Percentiles rank a stretch among this genome's conserved stretches.
phyloP scores from a whole-genome alignment of 1,139 yeast genomes.

The Debaryomyces subglobosus region DNA sequence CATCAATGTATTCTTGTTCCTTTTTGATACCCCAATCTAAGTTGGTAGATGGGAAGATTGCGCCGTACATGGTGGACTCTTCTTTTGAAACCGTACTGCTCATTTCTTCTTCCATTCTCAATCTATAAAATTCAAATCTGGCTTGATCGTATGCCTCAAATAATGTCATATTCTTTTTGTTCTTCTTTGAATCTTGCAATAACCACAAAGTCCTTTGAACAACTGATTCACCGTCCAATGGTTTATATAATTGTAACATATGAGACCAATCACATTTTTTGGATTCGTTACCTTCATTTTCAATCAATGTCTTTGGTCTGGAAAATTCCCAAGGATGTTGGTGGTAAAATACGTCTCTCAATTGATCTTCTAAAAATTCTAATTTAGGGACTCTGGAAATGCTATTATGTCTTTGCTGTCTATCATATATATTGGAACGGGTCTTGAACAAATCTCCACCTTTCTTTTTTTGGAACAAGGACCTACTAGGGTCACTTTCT shows the following conservation, averaged over 20 bases:
- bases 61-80: constrained; percentile 85
- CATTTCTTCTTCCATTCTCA: constrained; percentile 83
- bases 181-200: constrained; percentile 41
- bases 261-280: constrained; percentile 72
- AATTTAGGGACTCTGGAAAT: constrained; percentile 63
- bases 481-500: constrained; percentile 27
- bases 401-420: constrained; percentile 31
- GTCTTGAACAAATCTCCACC: constrained; percentile 46
- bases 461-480: constrained; percentile 24
- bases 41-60: constrained; percentile 63
- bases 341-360: constrained; percentile 78
- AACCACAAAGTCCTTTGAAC: constrained; percentile 88
- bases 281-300: constrained; percentile 63
- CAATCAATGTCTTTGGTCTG: constrained; percentile 85
- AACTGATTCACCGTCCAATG: constrained; percentile 89
- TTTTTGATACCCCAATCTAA: constrained; percentile 68
- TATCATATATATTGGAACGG: constrained; percentile 35
- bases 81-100: constrained; percentile 75
- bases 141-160: constrained; percentile 82
- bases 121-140: constrained; percentile 81
- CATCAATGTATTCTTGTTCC: constrained; percentile 71
- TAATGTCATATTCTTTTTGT: constrained; percentile 24
- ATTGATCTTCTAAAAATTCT: constrained; percentile 75
- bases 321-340: constrained; percentile 99
- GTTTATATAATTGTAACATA: constrained; percentile 70